Evolutionary conservation across 495 filamentous ascomycete genomes (phyloP).

Genomic region (Pseudevernia furfuracea): DNA sequence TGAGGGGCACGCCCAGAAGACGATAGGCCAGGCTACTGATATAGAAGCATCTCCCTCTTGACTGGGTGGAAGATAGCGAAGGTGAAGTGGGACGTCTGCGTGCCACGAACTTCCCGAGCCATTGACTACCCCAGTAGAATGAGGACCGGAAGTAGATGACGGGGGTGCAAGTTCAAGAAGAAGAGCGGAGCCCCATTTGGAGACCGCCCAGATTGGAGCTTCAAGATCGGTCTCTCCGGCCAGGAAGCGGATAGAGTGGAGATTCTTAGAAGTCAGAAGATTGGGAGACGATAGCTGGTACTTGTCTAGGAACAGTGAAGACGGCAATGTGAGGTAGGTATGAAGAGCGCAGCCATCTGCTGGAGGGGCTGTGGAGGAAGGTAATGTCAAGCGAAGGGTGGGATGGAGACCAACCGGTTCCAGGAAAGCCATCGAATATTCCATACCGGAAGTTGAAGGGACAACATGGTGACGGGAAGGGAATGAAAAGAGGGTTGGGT

Average conservation of each 20-base stretch:
- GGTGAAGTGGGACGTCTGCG: conserved; percentile 73
- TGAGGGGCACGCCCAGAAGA: conserved; percentile 88
- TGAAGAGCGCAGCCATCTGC: conserved; percentile 60
- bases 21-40: conserved; percentile 62
- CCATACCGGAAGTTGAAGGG: conserved; percentile 37
- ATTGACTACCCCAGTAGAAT: conserved; percentile 5
- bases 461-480: conserved; percentile 70
- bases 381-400: conserved; percentile 55
- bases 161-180: conserved; percentile 67
- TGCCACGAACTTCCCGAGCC: conserved; percentile 48
- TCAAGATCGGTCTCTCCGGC: conserved; percentile 86
- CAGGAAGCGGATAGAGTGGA: conserved; percentile 58
- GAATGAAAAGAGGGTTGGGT: conserved; percentile 80
- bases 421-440: conserved; percentile 48
- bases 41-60: conserved; percentile 28
- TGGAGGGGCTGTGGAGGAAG: conserved; percentile 30
- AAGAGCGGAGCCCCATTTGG: conserved; percentile 71
- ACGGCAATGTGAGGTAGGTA: conserved; percentile 82
- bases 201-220: conserved; percentile 73
- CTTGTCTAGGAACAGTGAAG: conserved; percentile 73
- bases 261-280: conserved; percentile 67
- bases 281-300: conserved; percentile 66
- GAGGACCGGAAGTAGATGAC: not conserved
- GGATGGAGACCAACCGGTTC: conserved; percentile 83
- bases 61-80: conserved; percentile 67